Conservation (phyloP, 2,329 filamentous ascomycete genomes). For the Pleurostoma richardsiae region DNA sequence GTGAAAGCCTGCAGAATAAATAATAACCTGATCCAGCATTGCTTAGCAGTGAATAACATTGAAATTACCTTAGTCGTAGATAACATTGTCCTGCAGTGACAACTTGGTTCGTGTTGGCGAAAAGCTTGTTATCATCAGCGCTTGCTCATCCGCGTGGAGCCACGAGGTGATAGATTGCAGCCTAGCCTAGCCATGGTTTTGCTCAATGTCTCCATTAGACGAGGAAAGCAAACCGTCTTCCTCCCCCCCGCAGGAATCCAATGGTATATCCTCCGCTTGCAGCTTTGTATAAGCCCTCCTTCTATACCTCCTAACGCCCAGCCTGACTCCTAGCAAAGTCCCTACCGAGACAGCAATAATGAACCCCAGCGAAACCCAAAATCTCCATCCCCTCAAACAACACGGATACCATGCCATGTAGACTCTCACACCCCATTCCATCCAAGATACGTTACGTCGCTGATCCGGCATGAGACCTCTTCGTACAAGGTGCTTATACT, state of each 20-base stretch:
- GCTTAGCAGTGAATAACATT: no score
- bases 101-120: no score
- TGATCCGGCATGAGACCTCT: conserved; percentile 23
- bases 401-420: conserved; percentile 26
- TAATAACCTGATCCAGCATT: no score
- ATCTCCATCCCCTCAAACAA: conserved; percentile 25
- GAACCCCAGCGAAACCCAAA: conserved; percentile 17
- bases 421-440: conserved; percentile 17
- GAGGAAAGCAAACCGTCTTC: background rate
- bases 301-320: conserved; percentile 1
- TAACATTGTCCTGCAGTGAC: no score
- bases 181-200: no score
- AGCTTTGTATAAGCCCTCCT: conserved; percentile 3
- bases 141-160: no score
- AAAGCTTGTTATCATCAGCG: no score
- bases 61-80: no score
- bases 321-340: conserved; percentile 1
- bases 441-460: conserved; percentile 14
- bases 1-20: no score
- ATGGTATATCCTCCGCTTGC: conserved; percentile 2
- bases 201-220: background rate
- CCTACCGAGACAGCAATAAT: conserved; percentile 7
- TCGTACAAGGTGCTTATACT: conserved; percentile 23
- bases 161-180: no score
- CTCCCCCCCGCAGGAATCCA: background rate